A percentile compares a stretch with the other conserved stretches of the same genome.
phyloP scores from a whole-genome alignment of 148 eudicot genomes.

The Bassia scoparia region DNA sequence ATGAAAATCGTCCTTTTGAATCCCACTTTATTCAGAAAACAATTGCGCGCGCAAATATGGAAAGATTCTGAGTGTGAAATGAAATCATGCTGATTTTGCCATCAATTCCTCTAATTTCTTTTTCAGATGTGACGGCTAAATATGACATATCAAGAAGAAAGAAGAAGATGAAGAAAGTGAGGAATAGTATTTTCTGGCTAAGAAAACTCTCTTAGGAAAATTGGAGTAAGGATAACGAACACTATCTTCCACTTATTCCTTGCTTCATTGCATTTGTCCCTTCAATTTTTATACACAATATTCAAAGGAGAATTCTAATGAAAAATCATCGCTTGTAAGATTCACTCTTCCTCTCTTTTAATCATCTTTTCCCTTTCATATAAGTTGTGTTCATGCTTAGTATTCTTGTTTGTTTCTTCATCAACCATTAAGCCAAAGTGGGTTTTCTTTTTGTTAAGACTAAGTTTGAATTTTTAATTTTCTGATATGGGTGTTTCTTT shows the following conservation, averaged over 20 bases:
- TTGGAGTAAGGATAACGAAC: conserved; percentile 21
- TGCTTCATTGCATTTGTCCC: conserved; percentile 19
- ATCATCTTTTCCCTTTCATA: conserved; percentile 2
- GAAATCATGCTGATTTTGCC: no score
- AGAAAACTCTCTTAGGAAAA: conserved; percentile 22
- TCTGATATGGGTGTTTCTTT: conserved; percentile 3
- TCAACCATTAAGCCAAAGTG: conserved; percentile 16
- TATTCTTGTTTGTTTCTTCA: conserved; percentile 11
- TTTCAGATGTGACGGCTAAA: not conserved
- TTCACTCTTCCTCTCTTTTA: conserved; percentile 12
- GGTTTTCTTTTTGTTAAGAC: conserved; percentile 2
- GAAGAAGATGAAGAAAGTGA: not conserved
- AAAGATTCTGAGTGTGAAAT: not conserved
- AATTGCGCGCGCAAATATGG: not conserved
- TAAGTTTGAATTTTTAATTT: not conserved
- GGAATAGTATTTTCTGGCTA: conserved; percentile 33
- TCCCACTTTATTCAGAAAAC: conserved; percentile 3
- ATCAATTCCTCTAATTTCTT: no score
- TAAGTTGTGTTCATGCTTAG: not conserved
- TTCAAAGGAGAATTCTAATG: not conserved
- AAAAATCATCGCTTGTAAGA: conserved; percentile 35
- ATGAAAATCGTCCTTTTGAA: not conserved
- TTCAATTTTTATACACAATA: not conserved
- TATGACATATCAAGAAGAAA: not conserved
- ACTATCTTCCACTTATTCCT: conserved; percentile 15